Base-by-base conservation (phyloP, 306 rosid species). In the Lotus japonicus region DNA sequence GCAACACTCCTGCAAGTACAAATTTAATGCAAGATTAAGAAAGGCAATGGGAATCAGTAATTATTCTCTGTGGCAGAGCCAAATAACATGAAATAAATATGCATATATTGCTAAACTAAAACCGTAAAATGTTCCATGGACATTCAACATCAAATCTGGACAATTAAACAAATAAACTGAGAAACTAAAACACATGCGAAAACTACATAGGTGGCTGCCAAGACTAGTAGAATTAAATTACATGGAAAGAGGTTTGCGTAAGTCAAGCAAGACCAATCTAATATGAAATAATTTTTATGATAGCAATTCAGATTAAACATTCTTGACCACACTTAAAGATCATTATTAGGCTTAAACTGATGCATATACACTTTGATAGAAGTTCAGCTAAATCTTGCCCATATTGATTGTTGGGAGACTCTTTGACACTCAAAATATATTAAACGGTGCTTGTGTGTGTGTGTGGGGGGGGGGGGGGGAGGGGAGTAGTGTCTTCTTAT, bases 1-100 rank as follows among this genome's bases (percentile, higher is more conserved):
- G 71, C 31, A 66, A 66, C 12, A 66, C 36, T 50, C 59, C 71
- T 66, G 45, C 58, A 21, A 61, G 61, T 6, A 17, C 18, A 55
- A 55, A 55, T 14, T 23, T 26, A 51, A 53, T 6, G 28, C 57
- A 3, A 1, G 14, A 46, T 46, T 45, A 64, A 21, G 13, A 64
- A 23, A 12, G 43, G 13, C 10, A 13, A n/a, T 15, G 9, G 11
- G 23, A 45, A 26, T 23, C 41, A 5, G 1, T 10, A 21, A 21
- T 5, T 62, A 43, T 62, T 62, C 21, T 11, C 50, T 15, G 18
- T 11, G 71, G 13, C 9, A 11, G n/a, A 53, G 42, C 11, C 51
- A 54, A 21, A 54, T n/a, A 21, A 39, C 54, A 41, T 54, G 63
- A 68, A 68, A 54, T 18, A 18, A 67, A 58, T 15, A 16, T 5